Evolutionary conservation across 805 yeast genomes (phyloP), one percentile per base, ranked within the genome.

Genomic region (Torulaspora delbrueckii): DNA sequence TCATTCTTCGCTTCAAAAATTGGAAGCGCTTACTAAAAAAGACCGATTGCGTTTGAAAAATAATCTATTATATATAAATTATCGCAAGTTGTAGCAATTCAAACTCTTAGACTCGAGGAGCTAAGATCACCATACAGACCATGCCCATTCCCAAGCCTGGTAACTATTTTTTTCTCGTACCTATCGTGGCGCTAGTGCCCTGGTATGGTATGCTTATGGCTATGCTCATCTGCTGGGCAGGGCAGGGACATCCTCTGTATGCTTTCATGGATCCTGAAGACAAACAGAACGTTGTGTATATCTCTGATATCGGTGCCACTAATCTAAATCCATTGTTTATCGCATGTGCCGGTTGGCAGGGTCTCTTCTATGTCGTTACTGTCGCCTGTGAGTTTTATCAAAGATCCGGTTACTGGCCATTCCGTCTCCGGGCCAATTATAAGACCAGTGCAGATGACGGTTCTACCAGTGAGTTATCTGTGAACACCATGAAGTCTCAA

Each of bases 141-240:
- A 40, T 16, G 14, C 45, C 36, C 43, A 10, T 45, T 40, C 44
- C 48, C 28, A 55, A 50, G 40, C 68, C 68, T 23, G 67, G 65
- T 68, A 79, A 68, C 68, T 72, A 66, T 67, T 77, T 64, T 55
- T 71, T 69, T 47, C 48, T 77, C 26, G 67, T 89, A 30, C 96
- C 96, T 3, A 65, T 88, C 35, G 57, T 81, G 2, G 77, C 87
- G 1, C 67, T 79, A 42, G 64, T 81, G 1, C 82, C 81, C 12
- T 90, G 97, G 97, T 85, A 89, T 80, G 96, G 86, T 3, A 86
- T 88, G 96, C 76, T 90, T 8, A 81, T 84, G 4, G 86, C 96
- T 4, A 69, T 91, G 77, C 60, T 90, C 52, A 63, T 75, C 2
- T 76, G 81, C 53, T 90, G 97, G 97, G 78, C 84, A 2, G 75